phyloP scores from a whole-genome alignment of 192 early-diverging fungal species.

The Backusella sp. region DNA sequence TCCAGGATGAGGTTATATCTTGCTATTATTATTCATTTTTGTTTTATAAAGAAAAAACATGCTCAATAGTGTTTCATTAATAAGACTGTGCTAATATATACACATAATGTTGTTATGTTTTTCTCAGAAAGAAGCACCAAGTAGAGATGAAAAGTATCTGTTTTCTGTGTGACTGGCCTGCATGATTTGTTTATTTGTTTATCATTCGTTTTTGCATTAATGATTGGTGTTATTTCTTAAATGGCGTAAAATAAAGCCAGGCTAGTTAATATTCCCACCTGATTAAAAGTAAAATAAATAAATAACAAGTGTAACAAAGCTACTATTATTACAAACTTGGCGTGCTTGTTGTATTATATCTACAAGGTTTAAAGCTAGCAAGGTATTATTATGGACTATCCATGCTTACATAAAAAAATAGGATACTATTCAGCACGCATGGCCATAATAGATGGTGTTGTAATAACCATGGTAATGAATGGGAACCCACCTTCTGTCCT shows the following conservation, averaged over 20 bases:
- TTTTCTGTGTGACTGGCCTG: background rate
- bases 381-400: too few relatives aligned
- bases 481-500: background rate
- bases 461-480: background rate
- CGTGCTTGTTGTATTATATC: too few relatives aligned
- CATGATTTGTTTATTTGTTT: constrained; percentile 7
- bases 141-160: background rate
- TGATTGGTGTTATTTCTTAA: constrained; percentile 4
- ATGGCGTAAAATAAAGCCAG: background rate
- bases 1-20: background rate
- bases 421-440: background rate
- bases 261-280: background rate
- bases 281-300: constrained; percentile 2
- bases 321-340: background rate
- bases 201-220: background rate
- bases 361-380: too few relatives aligned
- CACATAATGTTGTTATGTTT: background rate
- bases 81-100: background rate
- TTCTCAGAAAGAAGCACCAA: background rate
- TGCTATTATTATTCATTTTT: background rate
- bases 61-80: too few relatives aligned
- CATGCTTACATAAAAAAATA: background rate
- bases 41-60: background rate
- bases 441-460: background rate
- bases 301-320: background rate